Evolutionary conservation across 2,329 filamentous ascomycete genomes (phyloP).

Genomic region (Diaporthe vexans): DNA sequence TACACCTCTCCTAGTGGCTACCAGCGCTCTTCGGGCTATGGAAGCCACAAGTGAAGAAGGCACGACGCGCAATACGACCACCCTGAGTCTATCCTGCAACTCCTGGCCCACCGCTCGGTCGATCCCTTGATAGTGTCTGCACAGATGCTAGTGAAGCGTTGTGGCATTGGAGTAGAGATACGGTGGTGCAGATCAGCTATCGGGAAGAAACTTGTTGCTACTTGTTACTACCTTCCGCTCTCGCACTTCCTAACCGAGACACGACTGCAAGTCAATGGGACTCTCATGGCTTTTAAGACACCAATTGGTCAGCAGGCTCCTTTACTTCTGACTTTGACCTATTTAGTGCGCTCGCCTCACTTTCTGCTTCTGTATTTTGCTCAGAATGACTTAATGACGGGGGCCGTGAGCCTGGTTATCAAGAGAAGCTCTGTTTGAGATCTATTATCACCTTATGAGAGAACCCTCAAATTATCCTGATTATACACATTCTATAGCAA

Average conservation of each 20-base stretch:
- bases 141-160: background rate
- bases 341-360: too few species aligned
- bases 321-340: background rate
- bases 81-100: background rate
- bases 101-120: background rate
- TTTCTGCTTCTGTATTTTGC: too few species aligned
- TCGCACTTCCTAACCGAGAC: background rate
- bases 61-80: too few species aligned
- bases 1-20: slow-evolving; percentile 71
- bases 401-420: too few species aligned
- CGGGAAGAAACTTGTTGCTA: background rate
- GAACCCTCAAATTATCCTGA: too few species aligned
- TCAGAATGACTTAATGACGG: too few species aligned
- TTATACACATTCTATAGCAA: too few species aligned
- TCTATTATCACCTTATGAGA: too few species aligned
- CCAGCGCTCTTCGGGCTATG: slow-evolving; percentile 46
- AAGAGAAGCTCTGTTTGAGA: too few species aligned
- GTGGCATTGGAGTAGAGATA: background rate
- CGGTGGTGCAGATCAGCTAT: background rate
- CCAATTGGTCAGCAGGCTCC: background rate
- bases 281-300: background rate
- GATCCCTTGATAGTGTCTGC: too few species aligned
- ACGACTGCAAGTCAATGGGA: background rate
- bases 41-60: slow-evolving; percentile 36
- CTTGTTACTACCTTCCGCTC: too few species aligned